A percentile compares a stretch with the other conserved stretches of the same genome.
Conservation (phyloP, 805 yeast species). For the Danielia reshetovae region DNA sequence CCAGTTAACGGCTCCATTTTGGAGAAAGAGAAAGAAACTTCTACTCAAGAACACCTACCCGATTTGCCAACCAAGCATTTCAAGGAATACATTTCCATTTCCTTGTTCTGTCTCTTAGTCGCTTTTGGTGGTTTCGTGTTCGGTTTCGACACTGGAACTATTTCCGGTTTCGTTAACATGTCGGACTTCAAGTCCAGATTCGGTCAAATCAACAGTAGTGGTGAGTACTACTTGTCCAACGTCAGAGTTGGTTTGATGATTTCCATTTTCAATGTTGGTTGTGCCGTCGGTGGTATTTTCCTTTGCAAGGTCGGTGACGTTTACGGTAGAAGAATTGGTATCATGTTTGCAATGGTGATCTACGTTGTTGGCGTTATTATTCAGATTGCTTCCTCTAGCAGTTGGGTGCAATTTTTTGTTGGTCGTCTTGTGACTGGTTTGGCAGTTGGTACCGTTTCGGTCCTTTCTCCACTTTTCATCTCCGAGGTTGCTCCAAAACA, state of each 20-base stretch:
- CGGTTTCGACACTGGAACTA: conserved; percentile 77
- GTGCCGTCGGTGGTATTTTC: conserved; percentile 67
- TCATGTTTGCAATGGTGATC: conserved; percentile 49
- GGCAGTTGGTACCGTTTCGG: conserved; percentile 70
- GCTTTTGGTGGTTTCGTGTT: conserved; percentile 76
- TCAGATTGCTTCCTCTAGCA: conserved; percentile 49
- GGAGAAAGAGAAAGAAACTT: conserved; percentile 18
- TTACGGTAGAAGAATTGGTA: conserved; percentile 55
- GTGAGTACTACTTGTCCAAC: conserved; percentile 37
- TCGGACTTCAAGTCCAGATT: conserved; percentile 50
- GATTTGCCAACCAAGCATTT: conserved; percentile 28
- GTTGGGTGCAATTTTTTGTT: conserved; percentile 56
- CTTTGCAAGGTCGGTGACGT: conserved; percentile 55
- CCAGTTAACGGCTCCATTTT: conserved; percentile 27
- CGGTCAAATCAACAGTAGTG: conserved; percentile 41
- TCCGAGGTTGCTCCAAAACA: conserved; percentile 68
- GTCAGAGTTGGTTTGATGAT: conserved; percentile 52
- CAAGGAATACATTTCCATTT: conserved; percentile 39
- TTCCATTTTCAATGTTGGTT: conserved; percentile 60
- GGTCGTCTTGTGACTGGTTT: conserved; percentile 64
- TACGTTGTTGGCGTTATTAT: conserved; percentile 59
- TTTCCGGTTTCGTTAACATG: conserved; percentile 67
- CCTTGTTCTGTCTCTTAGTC: conserved; percentile 47
- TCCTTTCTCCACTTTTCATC: conserved; percentile 61
- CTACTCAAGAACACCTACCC: conserved; percentile 6